Base-by-base conservation (phyloP, 176 grass and related monocot species). In the Hordeum vulgare region DNA sequence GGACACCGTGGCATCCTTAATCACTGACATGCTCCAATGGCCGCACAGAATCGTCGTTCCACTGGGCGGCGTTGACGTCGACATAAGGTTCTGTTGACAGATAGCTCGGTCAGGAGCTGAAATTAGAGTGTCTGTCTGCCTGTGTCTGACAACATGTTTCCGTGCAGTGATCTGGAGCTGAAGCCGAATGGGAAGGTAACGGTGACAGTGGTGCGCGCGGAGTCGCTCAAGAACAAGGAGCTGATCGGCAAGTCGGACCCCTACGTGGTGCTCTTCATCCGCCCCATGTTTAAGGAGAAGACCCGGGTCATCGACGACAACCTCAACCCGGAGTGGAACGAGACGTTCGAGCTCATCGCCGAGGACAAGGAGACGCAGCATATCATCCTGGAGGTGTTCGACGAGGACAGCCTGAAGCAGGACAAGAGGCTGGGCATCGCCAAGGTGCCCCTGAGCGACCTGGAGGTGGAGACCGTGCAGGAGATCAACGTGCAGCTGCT, bases 21-120 rank as follows among this genome's bases (percentile, higher is more conserved):
- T 99, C 78, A 78, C 91, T n/a, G 96, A 99, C 78, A 99, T 99
- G 96, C 96, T 99, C 69, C 85, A 96, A 15, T 99, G 96, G 96
- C 96, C 96, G 8, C 96, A 99, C 54, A 96, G 93, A 85, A 96
- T 99, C 41, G 91, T 99, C 44, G 84, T 99, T 80, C 96, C 96
- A 29, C 81, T 99, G 21, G 96, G 93, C 14, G 96, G 96, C 49
- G 91, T 96, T 37, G 86, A 95, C 79, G 86, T 94, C 1, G 89
- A 99, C 60, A 79, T 81, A 80, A 99, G 96, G 93, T 95, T 78
- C 37, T 24, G 82, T 83, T 69, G 21, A 18, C 40, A 47, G 68
- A n/a, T n/a, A 44, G 6, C 11, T 20, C 5, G 3, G 42, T 18
- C 9, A 12, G 62, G 18, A 60, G 68, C 42, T 47, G 70, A 45